Base-by-base conservation (phyloP, 225 moss, liverwort and hornwort species). In the Physcomitrium patens region DNA sequence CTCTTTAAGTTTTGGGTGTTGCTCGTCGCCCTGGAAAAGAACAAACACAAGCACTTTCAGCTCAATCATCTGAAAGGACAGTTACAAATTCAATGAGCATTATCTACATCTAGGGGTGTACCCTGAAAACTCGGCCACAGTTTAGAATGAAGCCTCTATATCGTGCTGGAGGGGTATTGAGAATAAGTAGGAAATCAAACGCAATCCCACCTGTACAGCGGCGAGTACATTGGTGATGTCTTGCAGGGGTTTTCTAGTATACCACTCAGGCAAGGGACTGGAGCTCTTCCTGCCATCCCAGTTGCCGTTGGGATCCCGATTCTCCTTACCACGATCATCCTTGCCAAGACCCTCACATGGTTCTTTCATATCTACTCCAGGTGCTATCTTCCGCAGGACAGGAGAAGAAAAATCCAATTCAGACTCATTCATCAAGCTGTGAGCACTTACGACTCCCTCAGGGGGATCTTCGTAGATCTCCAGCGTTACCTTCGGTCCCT, bases 191-290 rank as follows among this genome's bases (percentile, higher is more conserved):
- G 54, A 24, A 26, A 27, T 7, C 20, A 24, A 6, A 42, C 24
- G 44, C 20, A 13, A 27, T 65, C 62, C 72, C 24, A 85, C 85
- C 79, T 76, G 28, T 70, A 66, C 85, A 67, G 76, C 17, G 23
- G 79, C 76, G 31, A 82, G 82, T 24, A 70, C 67, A 67, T 86
- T 79, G 0, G 86, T 86, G 46, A 86, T 86, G 69, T 86, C 86
- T 68, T 82, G 82, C 28, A 86, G 67, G 20, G 86, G 82, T 27
- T 73, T 62, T 42, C 86, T 79, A 2, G 57, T 26, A 18, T 69
- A 74, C 86, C 86, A 86, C 37, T 76, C 70, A 37, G 82, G 86
- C 51, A 86, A 24, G 43, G 86, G 86, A 71, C 79, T 82, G 27
- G 74, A 74, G 20, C 61, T 56, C 50, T 56, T 44, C 1, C 65